Evolutionary conservation across 2,329 filamentous ascomycete genomes (phyloP).

Genomic region (Pseudomassariella vexata): DNA sequence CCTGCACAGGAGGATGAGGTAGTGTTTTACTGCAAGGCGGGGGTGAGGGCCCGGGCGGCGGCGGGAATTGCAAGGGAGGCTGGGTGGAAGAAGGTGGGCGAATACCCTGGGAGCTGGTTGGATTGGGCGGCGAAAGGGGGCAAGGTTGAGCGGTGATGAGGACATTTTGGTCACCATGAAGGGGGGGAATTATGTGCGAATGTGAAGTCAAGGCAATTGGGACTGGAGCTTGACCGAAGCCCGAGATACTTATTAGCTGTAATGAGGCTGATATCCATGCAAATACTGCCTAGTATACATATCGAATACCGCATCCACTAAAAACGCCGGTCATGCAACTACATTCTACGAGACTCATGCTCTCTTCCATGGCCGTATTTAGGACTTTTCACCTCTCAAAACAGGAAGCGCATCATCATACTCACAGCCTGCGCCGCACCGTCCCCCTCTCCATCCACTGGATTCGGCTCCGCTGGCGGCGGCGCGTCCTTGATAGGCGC

Average conservation of each 20-base stretch:
- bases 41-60: conserved; percentile 74
- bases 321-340: conserved; percentile 2
- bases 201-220: background rate
- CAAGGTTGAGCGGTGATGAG: conserved; percentile 41
- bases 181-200: background rate
- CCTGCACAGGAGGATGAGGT: conserved; percentile 45
- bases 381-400: conserved; percentile 1
- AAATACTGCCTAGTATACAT: conserved; percentile 3
- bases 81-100: conserved; percentile 66
- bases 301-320: conserved; percentile 1
- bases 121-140: conserved; percentile 79
- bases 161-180: conserved; percentile 3
- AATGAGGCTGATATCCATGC: background rate
- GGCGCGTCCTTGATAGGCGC: conserved; percentile 21
- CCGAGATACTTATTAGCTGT: background rate
- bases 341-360: conserved; percentile 1
- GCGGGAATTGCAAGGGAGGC: conserved; percentile 70
- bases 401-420: conserved; percentile 7
- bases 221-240: background rate
- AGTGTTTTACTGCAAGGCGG: conserved; percentile 91
- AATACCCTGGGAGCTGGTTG: conserved; percentile 71
- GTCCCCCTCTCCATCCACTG: conserved; percentile 10
- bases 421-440: conserved; percentile 2
- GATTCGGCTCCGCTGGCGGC: conserved; percentile 7
- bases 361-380: background rate